Conservation (phyloP, 169 alveolate genomes). For the Eimeria maxima region DNA sequence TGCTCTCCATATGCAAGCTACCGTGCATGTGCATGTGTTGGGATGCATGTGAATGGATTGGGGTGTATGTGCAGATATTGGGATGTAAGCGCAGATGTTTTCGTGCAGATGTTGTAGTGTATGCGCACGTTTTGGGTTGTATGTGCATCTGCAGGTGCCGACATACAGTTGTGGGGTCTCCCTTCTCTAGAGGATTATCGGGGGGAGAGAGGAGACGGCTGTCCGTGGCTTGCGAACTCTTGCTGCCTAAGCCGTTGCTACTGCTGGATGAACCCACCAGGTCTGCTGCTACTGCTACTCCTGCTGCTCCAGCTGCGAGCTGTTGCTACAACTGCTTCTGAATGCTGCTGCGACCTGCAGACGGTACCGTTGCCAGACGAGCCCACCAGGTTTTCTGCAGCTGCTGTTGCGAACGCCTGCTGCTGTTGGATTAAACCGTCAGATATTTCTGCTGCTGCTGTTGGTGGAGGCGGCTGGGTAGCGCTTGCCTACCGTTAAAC, state of each 20-base stretch:
- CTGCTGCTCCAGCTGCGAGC: neutral
- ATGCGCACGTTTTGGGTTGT: neutral
- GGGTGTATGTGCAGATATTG: neutral
- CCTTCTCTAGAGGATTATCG: conserved; percentile 87
- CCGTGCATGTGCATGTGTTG: neutral
- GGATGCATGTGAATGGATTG: neutral
- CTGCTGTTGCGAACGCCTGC: neutral
- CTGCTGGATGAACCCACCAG: conserved; percentile 94
- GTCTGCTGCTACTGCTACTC: too few relatives aligned
- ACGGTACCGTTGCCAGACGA: neutral
- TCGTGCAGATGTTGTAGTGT: neutral
- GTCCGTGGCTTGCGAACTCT: conserved; percentile 92
- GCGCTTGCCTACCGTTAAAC: neutral
- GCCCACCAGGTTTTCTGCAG: neutral
- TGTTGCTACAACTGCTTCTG: neutral
- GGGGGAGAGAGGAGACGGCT: conserved; percentile 93
- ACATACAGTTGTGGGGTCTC: conserved; percentile 49
- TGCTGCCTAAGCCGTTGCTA: conserved; percentile 90
- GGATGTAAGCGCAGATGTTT: too few relatives aligned
- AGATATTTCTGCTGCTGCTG: neutral
- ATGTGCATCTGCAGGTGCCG: conserved; percentile 59
- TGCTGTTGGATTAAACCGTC: neutral
- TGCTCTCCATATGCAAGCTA: too few relatives aligned
- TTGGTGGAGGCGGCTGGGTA: neutral
- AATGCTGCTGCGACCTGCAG: neutral